phyloP scores from a whole-genome alignment of 306 rosid species.

The Begonia loranthoides region DNA sequence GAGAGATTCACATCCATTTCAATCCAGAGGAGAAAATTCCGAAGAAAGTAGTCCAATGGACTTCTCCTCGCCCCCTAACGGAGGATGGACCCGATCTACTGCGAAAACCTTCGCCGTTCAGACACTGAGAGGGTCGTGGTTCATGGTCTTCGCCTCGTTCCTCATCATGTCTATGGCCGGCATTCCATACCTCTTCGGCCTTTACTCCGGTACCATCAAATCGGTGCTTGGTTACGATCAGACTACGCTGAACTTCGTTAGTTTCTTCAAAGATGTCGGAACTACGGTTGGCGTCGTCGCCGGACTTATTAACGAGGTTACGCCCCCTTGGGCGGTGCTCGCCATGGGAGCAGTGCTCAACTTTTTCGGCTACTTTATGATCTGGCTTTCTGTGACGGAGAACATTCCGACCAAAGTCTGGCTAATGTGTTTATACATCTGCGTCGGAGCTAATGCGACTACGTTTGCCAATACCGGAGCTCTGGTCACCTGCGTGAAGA shows the following conservation, averaged over 20 bases:
- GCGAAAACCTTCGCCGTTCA: slow-evolving; percentile 11
- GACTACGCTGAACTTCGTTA: slow-evolving; percentile 27
- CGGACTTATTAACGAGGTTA: slow-evolving; percentile 27
- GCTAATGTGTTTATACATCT: slow-evolving; percentile 63
- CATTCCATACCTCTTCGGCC: slow-evolving; percentile 29
- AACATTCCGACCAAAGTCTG: slow-evolving; percentile 33
- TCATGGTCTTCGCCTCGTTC: slow-evolving; percentile 24
- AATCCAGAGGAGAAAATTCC: neutral
- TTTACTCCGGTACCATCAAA: slow-evolving; percentile 28
- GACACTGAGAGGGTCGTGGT: slow-evolving; percentile 23
- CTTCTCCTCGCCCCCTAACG: neutral
- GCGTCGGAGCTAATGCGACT: slow-evolving; percentile 53
- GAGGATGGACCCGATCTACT: neutral
- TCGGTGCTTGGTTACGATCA: slow-evolving; percentile 28
- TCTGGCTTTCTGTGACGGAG: slow-evolving; percentile 41
- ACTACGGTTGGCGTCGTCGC: slow-evolving; percentile 21
- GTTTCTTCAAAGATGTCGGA: slow-evolving; percentile 28
- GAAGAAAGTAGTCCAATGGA: neutral
- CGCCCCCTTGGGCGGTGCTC: slow-evolving; percentile 21
- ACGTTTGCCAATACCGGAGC: slow-evolving; percentile 70
- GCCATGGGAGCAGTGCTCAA: slow-evolving; percentile 42
- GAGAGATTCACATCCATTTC: neutral
- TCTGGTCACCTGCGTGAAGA: slow-evolving; percentile 55
- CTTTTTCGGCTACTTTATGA: slow-evolving; percentile 72
- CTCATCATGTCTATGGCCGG: slow-evolving; percentile 32